Evolutionary conservation across 2,329 filamentous ascomycete genomes (phyloP).

Genomic region (Aspergillus versicolor): DNA sequence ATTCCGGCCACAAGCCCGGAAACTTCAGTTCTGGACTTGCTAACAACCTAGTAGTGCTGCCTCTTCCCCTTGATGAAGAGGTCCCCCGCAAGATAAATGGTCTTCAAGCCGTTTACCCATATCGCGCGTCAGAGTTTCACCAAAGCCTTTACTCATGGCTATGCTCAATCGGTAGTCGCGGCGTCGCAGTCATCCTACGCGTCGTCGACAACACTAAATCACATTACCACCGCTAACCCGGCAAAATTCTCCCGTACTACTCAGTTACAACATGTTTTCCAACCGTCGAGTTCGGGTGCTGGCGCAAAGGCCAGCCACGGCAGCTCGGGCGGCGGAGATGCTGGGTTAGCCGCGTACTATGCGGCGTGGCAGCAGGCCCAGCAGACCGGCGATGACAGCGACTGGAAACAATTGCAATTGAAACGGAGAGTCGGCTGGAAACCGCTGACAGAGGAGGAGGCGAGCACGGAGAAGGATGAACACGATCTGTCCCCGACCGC

Average conservation of each 20-base stretch:
- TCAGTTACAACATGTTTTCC: slow-evolving; percentile 76
- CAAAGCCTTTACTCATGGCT: slow-evolving; percentile 96
- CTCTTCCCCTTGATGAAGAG: slow-evolving; percentile 68
- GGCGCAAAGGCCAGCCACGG: slow-evolving; percentile 59
- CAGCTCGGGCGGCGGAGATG: slow-evolving; percentile 55
- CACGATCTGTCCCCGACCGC: slow-evolving; percentile 36
- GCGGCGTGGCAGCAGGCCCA: slow-evolving; percentile 83
- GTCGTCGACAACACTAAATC: slow-evolving; percentile 59
- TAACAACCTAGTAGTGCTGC: slow-evolving; percentile 43
- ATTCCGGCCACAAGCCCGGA: background rate
- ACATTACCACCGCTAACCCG: slow-evolving; percentile 50
- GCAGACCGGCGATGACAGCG: slow-evolving; percentile 66
- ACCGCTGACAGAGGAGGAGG: slow-evolving; percentile 46
- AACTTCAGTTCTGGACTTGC: background rate
- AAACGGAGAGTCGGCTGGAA: slow-evolving; percentile 89
- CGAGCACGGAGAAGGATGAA: slow-evolving; percentile 26
- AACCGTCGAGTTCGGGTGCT: slow-evolving; percentile 54
- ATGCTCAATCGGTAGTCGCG: slow-evolving; percentile 95
- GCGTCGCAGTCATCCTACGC: slow-evolving; percentile 83
- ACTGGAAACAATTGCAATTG: slow-evolving; percentile 92
- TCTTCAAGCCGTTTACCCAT: slow-evolving; percentile 67
- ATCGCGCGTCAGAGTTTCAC: slow-evolving; percentile 97
- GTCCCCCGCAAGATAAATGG: slow-evolving; percentile 80
- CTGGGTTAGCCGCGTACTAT: slow-evolving; percentile 83
- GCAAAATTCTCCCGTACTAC: slow-evolving; percentile 55